Evolutionary conservation across 768 basidiomycete genomes (phyloP).

Genomic region (Phaeotremella fagi): DNA sequence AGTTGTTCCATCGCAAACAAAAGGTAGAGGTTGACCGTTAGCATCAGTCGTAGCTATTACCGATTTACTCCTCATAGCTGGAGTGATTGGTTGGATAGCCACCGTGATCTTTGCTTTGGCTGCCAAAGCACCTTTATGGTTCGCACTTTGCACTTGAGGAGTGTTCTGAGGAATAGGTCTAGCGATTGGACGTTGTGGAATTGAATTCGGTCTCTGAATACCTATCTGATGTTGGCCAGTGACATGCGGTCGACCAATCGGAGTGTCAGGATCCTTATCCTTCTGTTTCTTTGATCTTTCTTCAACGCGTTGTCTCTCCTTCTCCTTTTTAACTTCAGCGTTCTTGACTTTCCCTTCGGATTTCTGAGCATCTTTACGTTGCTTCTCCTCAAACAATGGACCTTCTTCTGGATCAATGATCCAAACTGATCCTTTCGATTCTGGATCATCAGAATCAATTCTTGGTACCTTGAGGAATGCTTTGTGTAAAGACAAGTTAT

Average conservation of each 20-base stretch:
- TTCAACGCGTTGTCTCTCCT: conserved; percentile 30
- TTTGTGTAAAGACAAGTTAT: conserved; percentile 86
- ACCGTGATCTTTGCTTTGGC: conserved; percentile 39
- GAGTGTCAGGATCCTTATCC: conserved; percentile 1
- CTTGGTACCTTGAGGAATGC: conserved; percentile 89
- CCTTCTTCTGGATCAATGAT: conserved; percentile 65
- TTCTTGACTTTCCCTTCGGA: conserved; percentile 34
- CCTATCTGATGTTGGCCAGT: background rate
- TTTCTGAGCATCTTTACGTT: conserved; percentile 33
- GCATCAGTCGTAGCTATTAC: conserved; percentile 30
- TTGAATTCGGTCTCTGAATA: conserved; percentile 5
- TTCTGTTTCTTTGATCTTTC: conserved; percentile 20
- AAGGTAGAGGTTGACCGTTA: conserved; percentile 33
- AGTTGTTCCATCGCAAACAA: conserved; percentile 34
- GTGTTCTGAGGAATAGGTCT: conserved; percentile 10
- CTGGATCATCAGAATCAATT: conserved; percentile 63
- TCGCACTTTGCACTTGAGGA: conserved; percentile 12
- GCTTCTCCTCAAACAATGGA: conserved; percentile 47
- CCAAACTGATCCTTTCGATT: conserved; percentile 87
- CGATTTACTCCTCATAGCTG: conserved; percentile 27
- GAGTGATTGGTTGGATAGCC: conserved; percentile 33
- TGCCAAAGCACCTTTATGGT: conserved; percentile 17
- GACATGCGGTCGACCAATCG: background rate
- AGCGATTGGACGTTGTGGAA: conserved; percentile 16
- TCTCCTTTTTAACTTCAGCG: conserved; percentile 23